phyloP scores from a whole-genome alignment of 306 rosid species.

The Lablab purpureus region DNA sequence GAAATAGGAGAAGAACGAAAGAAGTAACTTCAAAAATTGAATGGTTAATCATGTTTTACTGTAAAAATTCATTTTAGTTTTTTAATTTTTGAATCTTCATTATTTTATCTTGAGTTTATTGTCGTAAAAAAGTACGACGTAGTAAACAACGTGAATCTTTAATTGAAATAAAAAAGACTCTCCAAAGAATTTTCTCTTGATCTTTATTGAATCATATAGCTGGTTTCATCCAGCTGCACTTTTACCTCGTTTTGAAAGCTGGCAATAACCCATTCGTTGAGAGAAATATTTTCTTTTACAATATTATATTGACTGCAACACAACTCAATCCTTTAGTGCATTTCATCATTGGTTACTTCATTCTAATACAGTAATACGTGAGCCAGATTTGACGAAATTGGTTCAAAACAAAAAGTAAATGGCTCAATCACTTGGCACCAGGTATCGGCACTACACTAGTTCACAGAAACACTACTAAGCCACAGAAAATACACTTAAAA shows the following conservation, averaged over 20 bases:
- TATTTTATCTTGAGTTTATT: too few species aligned
- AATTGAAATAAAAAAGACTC: too few species aligned
- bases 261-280: background rate
- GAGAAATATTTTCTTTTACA: background rate
- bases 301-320: conserved; percentile 7
- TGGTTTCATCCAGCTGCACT: background rate
- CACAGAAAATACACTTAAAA: background rate
- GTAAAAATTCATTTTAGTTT: too few species aligned
- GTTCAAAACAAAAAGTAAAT: conserved; percentile 18
- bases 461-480: conserved; percentile 19
- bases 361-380: background rate
- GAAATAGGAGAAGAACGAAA: too few species aligned
- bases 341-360: conserved; percentile 11
- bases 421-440: background rate
- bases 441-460: background rate
- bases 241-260: background rate
- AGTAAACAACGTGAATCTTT: too few species aligned
- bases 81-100: too few species aligned
- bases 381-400: background rate
- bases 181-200: too few species aligned
- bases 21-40: too few species aligned
- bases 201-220: background rate
- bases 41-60: too few species aligned
- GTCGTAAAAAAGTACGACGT: too few species aligned
- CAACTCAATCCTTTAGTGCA: conserved; percentile 12